Evolutionary conservation across 2,329 filamentous ascomycete species (phyloP), one percentile per base, ranked within the genome.

Genomic region (Hypoxylon sp.): DNA sequence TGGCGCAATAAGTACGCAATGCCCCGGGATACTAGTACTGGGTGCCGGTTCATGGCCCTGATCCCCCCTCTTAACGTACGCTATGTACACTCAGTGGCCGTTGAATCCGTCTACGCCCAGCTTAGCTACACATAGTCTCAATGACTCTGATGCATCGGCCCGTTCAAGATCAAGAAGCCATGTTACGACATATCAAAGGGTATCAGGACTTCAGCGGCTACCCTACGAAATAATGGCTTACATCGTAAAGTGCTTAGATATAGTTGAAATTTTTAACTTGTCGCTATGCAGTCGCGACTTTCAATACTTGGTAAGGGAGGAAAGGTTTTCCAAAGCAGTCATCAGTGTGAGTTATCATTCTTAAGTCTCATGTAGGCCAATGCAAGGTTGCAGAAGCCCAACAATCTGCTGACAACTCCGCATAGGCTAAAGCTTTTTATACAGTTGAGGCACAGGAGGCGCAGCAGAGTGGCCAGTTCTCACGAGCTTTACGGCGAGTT

Each of bases 211-310:
- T 33, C 72, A 73, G 31, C 68, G 70, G 10, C 65, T 92, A 11
- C 90, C 91, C 0, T 89, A 87, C 74, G 91, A 93, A 78, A 81
- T 92, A n/a, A 79, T 91, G 29, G 86, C 86, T 54, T 83, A 86
- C 57, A 85, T 92, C 57, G 82, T 85, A 6, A 80, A 81, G 5
- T 79, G 83, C 61, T 81, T 93, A 37, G 81, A 85, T 17, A 79
- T 90, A 26, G 83, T 88, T 51, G 88, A 91, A 70, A 82, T 88
- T 42, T 84, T 89, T 65, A 82, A 86, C 67, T 79, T 92, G 47
- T 84, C 86, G 44, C 81, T 83, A 50, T 84, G 84, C 46, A 88
- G 87, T 67, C 82, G 78, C 5, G 81, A 83, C 19, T 82, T 92
- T 33, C 79, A 81, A 63, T 82, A 80, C 33, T 75, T 89, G 9